Evolutionary conservation across 116 monocot species (phyloP).

Genomic region (Iris pallida): DNA sequence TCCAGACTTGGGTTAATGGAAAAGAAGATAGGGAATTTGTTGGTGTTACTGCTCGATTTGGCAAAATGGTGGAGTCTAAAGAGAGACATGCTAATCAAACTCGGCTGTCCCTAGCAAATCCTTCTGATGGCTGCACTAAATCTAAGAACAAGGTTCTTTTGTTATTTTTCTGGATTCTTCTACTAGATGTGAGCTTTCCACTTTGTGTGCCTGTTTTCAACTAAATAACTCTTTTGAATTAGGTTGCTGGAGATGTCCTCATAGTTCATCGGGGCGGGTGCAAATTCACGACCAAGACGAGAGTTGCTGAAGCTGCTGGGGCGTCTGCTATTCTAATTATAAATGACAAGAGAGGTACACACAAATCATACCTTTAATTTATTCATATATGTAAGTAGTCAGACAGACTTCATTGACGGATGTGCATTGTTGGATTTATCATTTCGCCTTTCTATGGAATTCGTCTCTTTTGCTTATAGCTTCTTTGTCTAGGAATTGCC

Average conservation of each 20-base stretch:
- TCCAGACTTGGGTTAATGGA: slow-evolving; percentile 83
- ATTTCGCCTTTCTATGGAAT: too few species aligned
- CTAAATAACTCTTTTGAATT: slow-evolving; percentile 1
- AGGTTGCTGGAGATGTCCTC: slow-evolving; percentile 80
- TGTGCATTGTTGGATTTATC: neutral
- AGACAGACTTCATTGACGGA: neutral
- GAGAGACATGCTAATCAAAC: slow-evolving; percentile 82
- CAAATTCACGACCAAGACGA: slow-evolving; percentile 92
- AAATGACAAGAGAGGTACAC: slow-evolving; percentile 70
- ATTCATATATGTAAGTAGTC: too few species aligned
- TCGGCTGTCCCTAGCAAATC: slow-evolving; percentile 55
- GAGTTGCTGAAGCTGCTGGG: slow-evolving; percentile 89
- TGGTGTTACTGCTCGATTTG: slow-evolving; percentile 96
- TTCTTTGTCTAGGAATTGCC: too few species aligned
- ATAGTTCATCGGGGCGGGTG: slow-evolving; percentile 76
- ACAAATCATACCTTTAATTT: too few species aligned
- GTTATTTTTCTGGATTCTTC: neutral
- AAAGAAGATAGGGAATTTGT: slow-evolving; percentile 77
- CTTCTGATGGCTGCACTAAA: slow-evolving; percentile 60
- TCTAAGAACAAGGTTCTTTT: slow-evolving; percentile 48
- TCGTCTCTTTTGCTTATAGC: too few species aligned
- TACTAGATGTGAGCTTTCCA: neutral
- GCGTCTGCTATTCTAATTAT: slow-evolving; percentile 90
- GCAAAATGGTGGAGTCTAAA: slow-evolving; percentile 72
- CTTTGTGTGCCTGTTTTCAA: neutral